These are phyloP conservation scores for Suillus bovinus DNA, from an alignment of 768 basidiomycete species.

Conservation along the genomic window DNA sequence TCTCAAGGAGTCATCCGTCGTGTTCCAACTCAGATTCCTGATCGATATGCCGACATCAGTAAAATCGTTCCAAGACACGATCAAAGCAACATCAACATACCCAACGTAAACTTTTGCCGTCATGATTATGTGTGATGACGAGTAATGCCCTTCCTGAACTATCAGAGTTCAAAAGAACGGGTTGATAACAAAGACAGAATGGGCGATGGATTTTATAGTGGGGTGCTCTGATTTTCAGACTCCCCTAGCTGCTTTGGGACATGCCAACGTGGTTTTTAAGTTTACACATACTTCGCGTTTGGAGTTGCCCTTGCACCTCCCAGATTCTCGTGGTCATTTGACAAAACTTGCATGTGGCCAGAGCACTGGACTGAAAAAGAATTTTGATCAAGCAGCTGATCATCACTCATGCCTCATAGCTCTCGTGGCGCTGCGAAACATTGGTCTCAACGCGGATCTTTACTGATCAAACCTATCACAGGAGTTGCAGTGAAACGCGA, in stretches of 20 bases:
- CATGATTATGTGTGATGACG: slow-evolving; percentile 25
- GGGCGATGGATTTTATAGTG: slow-evolving; percentile 29
- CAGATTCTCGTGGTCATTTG: not conserved
- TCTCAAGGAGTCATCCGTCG: slow-evolving; percentile 29
- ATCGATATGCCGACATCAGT: slow-evolving; percentile 6
- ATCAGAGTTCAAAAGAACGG: slow-evolving; percentile 12
- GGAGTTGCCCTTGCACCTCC: slow-evolving; percentile 4
- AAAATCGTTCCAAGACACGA: not conserved
- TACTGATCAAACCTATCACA: not conserved
- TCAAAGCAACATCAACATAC: slow-evolving; percentile 14
- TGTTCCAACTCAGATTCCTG: slow-evolving; percentile 37
- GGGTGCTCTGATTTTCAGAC: slow-evolving; percentile 30
- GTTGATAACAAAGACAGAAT: slow-evolving; percentile 15
- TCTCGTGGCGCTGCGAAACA: not conserved
- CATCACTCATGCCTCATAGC: not conserved
- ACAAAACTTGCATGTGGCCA: not conserved
- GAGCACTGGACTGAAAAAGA: not conserved
- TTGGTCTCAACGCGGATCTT: not conserved
- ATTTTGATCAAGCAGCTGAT: not conserved
- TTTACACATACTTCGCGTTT: slow-evolving; percentile 2
- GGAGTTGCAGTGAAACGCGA: not conserved
- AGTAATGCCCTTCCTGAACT: slow-evolving; percentile 15
- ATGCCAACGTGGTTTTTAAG: slow-evolving; percentile 16
- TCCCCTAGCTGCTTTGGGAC: slow-evolving; percentile 31
- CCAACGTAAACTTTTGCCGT: slow-evolving; percentile 34